Percentiles rank a stretch among this genome's conserved stretches.
phyloP scores from a whole-genome alignment of 116 monocot genomes.

The Cymodocea nodosa region DNA sequence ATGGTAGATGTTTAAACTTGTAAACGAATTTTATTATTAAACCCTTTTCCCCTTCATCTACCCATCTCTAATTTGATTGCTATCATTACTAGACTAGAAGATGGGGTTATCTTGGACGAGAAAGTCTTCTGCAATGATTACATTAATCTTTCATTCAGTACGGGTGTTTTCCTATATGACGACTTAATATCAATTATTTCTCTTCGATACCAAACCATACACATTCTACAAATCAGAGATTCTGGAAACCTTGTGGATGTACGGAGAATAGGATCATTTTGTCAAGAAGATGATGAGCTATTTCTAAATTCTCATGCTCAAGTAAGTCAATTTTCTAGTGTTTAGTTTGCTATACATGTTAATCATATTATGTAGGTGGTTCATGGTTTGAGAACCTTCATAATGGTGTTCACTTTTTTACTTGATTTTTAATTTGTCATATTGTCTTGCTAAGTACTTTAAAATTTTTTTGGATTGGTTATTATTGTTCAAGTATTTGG shows the following conservation, averaged over 20 bases:
- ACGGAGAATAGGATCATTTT: conserved; percentile 67
- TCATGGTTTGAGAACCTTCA: background rate
- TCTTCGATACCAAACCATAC: conserved; percentile 80
- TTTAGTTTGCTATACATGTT: too few species aligned
- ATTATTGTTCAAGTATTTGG: too few species aligned
- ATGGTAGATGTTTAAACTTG: conserved; percentile 7
- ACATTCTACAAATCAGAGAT: conserved; percentile 85
- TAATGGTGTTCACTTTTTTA: background rate
- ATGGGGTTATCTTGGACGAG: conserved; percentile 81
- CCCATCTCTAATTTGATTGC: background rate
- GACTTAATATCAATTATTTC: conserved; percentile 85
- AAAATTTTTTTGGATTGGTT: too few species aligned
- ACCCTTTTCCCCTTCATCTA: conserved; percentile 1
- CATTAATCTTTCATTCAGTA: conserved; percentile 62
- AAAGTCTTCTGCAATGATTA: conserved; percentile 87
- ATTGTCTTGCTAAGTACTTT: background rate
- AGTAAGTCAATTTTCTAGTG: conserved; percentile 14
- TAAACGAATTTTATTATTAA: background rate
- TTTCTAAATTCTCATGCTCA: conserved; percentile 78
- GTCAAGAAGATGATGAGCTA: conserved; percentile 91
- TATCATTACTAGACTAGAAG: conserved; percentile 58
- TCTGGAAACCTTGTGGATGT: conserved; percentile 87
- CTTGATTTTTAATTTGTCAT: background rate
- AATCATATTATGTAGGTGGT: too few species aligned
- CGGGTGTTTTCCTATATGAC: conserved; percentile 90